Evolutionary conservation across 352 stramenopile species (phyloP).

Genomic region (Phytophthora citricola): DNA sequence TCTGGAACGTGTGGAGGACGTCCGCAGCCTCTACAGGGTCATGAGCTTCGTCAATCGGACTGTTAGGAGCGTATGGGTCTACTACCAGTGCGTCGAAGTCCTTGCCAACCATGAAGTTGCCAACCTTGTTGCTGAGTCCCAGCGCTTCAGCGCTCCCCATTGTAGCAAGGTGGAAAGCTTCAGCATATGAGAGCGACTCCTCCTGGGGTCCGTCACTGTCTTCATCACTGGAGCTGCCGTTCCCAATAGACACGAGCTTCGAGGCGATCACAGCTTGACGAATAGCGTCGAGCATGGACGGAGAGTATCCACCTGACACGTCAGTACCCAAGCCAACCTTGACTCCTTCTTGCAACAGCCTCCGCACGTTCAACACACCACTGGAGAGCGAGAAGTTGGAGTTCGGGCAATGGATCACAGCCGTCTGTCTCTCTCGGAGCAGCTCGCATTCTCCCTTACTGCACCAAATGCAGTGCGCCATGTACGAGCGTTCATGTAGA

Average conservation of each 20-base stretch:
- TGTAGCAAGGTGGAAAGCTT: constrained; percentile 93
- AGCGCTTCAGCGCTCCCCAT: constrained; percentile 67
- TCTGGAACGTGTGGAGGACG: constrained; percentile 85
- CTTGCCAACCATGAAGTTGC: constrained; percentile 91
- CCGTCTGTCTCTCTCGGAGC: constrained; percentile 64
- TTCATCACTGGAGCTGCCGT: constrained; percentile 53
- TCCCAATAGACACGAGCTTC: constrained; percentile 75
- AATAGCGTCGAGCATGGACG: constrained; percentile 94
- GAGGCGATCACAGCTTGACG: constrained; percentile 92
- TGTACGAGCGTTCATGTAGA: constrained; percentile 90
- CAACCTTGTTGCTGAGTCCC: constrained; percentile 65
- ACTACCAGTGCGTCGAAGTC: constrained; percentile 93
- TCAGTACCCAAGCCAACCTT: constrained; percentile 96
- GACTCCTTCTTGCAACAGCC: constrained; percentile 69
- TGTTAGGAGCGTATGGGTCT: constrained; percentile 57
- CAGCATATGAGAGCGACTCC: constrained; percentile 63
- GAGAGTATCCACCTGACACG: constrained; percentile 93
- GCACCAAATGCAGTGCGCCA: constrained; percentile 96
- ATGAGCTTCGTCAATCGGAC: constrained; percentile 71
- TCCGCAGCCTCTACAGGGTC: constrained; percentile 56
- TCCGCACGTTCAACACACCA: constrained; percentile 84
- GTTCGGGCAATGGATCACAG: constrained; percentile 95
- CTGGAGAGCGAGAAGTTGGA: constrained; percentile 96
- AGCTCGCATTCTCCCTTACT: constrained; percentile 73
- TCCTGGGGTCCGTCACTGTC: constrained; percentile 18